Evolutionary conservation across 2,329 filamentous ascomycete genomes (phyloP).

Genomic region (Fusarium circinatum): DNA sequence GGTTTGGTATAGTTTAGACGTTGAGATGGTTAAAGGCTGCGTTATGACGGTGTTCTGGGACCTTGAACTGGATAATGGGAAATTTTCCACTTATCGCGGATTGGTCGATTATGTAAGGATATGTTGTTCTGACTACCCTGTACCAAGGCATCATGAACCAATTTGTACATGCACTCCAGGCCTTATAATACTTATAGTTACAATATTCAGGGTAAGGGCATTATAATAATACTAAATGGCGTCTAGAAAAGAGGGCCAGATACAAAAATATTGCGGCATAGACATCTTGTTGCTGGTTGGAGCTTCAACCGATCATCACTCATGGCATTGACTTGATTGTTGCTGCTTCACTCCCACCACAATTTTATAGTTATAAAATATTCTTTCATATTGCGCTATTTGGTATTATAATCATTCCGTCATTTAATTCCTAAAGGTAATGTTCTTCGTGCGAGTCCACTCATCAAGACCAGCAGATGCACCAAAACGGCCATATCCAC

Average conservation of each 20-base stretch:
- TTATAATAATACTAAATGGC: fast-evolving
- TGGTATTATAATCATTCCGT: background rate
- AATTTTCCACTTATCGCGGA: constrained; percentile 42
- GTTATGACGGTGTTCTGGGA: constrained; percentile 21
- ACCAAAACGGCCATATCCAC: constrained; percentile 72
- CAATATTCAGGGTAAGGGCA: too few relatives aligned
- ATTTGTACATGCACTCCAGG: background rate
- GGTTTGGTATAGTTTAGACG: background rate
- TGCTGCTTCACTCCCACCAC: too few relatives aligned
- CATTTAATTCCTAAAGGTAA: constrained; percentile 62
- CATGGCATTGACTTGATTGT: fast-evolving
- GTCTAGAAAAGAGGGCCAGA: background rate
- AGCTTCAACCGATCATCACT: background rate
- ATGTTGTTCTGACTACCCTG: constrained; percentile 30
- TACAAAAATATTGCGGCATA: too few relatives aligned
- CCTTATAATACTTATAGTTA: background rate
- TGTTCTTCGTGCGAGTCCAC: constrained; percentile 71
- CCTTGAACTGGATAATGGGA: constrained; percentile 24
- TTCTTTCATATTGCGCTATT: background rate
- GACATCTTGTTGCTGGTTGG: background rate
- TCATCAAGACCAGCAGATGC: constrained; percentile 64
- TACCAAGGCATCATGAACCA: background rate
- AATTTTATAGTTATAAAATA: background rate
- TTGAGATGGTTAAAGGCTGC: constrained; percentile 12
- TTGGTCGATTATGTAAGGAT: constrained; percentile 41